Conservation (phyloP, 2,329 filamentous ascomycete species). For the Exophiala lecanii-corni region DNA sequence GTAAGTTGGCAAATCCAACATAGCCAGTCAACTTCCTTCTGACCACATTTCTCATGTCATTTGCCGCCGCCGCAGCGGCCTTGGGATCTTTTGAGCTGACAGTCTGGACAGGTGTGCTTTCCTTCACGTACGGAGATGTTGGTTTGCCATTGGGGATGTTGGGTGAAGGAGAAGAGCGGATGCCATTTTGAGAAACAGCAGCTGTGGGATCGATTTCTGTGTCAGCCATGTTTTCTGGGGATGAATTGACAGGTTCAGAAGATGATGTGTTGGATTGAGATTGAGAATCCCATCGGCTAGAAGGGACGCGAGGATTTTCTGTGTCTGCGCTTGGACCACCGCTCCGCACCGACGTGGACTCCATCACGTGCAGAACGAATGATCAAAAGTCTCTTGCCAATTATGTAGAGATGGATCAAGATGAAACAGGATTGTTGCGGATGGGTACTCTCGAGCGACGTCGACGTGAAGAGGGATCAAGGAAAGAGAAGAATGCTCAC, state of each 20-base stretch:
- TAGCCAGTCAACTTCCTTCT: conserved; percentile 97
- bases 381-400: neutral
- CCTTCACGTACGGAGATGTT: conserved; percentile 53
- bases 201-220: conserved; percentile 32
- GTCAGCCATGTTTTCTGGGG: conserved; percentile 19
- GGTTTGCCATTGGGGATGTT: conserved; percentile 47
- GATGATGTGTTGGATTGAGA: neutral
- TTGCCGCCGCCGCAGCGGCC: conserved; percentile 50
- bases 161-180: conserved; percentile 35
- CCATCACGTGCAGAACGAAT: neutral
- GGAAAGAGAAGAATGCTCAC: conserved; percentile 13
- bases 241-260: neutral
- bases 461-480: conserved; percentile 1
- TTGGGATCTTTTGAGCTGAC: conserved; percentile 63
- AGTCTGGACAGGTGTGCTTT: conserved; percentile 56
- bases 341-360: conserved; percentile 2
- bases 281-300: neutral
- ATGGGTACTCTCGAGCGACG: no score
- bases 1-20: conserved; percentile 96
- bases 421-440: no score
- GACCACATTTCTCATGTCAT: conserved; percentile 88
- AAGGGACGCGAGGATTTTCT: neutral
- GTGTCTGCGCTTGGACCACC: conserved; percentile 7
- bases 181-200: conserved; percentile 24
- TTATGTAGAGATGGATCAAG: neutral